These are phyloP conservation scores for Hibiscus syriacus DNA, from an alignment of 345 rosid species.

Conservation along the genomic window DNA sequence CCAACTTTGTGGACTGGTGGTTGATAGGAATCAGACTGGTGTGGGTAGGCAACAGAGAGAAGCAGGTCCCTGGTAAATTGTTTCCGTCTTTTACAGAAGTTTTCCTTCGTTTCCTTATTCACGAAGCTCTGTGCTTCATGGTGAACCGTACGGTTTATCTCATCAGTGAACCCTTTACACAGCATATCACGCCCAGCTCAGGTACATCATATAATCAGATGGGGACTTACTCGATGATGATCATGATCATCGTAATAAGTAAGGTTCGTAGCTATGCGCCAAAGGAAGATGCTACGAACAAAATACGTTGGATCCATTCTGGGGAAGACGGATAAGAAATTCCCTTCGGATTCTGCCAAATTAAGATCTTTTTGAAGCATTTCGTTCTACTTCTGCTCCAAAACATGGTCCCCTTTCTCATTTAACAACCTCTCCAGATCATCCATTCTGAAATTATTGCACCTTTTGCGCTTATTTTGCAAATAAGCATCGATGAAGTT, in stretches of 20 bases:
- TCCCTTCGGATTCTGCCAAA: too few relatives aligned
- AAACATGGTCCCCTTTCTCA: background rate
- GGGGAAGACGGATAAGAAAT: background rate
- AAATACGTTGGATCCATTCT: background rate
- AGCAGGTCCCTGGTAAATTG: background rate
- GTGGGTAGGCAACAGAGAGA: too few relatives aligned
- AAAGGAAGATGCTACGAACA: background rate
- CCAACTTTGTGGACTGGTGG: background rate
- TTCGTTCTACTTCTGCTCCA: background rate
- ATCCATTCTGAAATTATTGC: background rate
- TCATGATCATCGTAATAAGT: background rate
- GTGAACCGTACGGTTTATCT: slow-evolving; percentile 24
- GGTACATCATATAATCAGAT: slow-evolving; percentile 32
- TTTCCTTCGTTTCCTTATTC: background rate
- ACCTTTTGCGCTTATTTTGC: background rate
- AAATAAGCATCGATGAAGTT: background rate
- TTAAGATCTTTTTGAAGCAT: too few relatives aligned
- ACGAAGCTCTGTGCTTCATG: background rate
- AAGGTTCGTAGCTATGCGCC: slow-evolving; percentile 9
- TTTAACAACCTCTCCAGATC: background rate
- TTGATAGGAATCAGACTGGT: too few relatives aligned
- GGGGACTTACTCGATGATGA: background rate
- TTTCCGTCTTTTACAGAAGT: too few relatives aligned
- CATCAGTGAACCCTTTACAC: slow-evolving; percentile 23
- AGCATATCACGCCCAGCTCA: slow-evolving; percentile 24